phyloP scores from a whole-genome alignment of 2,329 filamentous ascomycete species.

The Blastomyces percursus region DNA sequence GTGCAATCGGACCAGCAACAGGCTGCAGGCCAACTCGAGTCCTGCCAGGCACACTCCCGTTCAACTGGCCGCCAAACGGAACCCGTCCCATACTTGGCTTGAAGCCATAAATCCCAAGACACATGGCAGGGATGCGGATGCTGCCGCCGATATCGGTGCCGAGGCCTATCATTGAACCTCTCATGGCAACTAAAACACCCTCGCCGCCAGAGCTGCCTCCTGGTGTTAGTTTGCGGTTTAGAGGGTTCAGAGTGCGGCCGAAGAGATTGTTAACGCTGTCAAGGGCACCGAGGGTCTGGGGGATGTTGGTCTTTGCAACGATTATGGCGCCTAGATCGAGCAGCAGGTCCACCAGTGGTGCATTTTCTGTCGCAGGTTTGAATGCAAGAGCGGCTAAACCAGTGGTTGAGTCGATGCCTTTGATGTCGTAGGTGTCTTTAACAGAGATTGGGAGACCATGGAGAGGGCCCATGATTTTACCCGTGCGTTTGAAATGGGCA shows the following conservation, averaged over 20 bases:
- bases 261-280: conserved; percentile 53
- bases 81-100: conserved; percentile 40
- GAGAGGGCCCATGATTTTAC: conserved; percentile 44
- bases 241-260: conserved; percentile 52
- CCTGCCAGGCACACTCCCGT: conserved; percentile 37
- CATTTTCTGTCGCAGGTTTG: conserved; percentile 46
- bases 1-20: conserved; percentile 34
- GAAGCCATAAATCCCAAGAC: conserved; percentile 42
- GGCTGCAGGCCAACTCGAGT: conserved; percentile 43
- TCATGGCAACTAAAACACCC: conserved; percentile 48
- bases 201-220: conserved; percentile 59
- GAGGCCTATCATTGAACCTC: conserved; percentile 49
- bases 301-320: conserved; percentile 62
- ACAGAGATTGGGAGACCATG: conserved; percentile 51
- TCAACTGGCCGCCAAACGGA: conserved; percentile 43
- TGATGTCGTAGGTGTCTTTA: conserved; percentile 38
- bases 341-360: conserved; percentile 48
- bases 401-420: conserved; percentile 44
- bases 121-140: conserved; percentile 40
- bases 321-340: conserved; percentile 51
- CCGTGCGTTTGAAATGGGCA: conserved; percentile 29
- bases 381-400: conserved; percentile 51
- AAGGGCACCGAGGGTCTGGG: conserved; percentile 45
- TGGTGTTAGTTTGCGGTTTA: conserved; percentile 48
- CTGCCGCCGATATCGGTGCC: conserved; percentile 50